These are phyloP conservation scores for Metschnikowia lunata DNA, from an alignment of 805 yeast genomes.

Conservation along the genomic window DNA sequence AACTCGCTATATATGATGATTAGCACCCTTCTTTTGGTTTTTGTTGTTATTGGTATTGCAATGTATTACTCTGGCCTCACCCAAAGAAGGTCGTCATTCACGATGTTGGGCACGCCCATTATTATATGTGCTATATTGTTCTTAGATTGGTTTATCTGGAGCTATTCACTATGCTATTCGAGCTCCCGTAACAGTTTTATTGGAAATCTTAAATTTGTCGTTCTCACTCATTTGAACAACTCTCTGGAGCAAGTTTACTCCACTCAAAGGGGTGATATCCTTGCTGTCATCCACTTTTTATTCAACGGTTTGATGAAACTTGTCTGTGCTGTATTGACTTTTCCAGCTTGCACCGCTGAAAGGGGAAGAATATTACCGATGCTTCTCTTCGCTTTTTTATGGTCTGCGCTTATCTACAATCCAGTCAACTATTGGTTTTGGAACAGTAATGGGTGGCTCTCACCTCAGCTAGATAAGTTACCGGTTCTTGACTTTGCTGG, in stretches of 20 bases:
- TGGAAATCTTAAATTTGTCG: slow-evolving; percentile 30
- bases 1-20: slow-evolving; percentile 34
- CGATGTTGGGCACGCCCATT: slow-evolving; percentile 36
- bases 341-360: slow-evolving; percentile 43
- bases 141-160: slow-evolving; percentile 44
- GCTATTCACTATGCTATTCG: slow-evolving; percentile 40
- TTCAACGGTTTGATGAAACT: slow-evolving; percentile 38
- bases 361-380: slow-evolving; percentile 41
- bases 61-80: slow-evolving; percentile 42
- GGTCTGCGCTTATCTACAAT: slow-evolving; percentile 39
- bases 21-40: slow-evolving; percentile 31
- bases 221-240: slow-evolving; percentile 14
- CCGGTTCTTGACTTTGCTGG: slow-evolving; percentile 46
- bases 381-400: slow-evolving; percentile 34
- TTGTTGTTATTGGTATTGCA: slow-evolving; percentile 33
- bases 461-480: slow-evolving; percentile 25
- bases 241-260: slow-evolving; percentile 16
- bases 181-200: slow-evolving; percentile 32
- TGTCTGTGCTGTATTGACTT: slow-evolving; percentile 37
- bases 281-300: slow-evolving; percentile 33
- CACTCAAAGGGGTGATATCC: slow-evolving; percentile 38
- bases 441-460: slow-evolving; percentile 42
- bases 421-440: slow-evolving; percentile 46
- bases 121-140: slow-evolving; percentile 28
- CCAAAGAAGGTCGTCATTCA: slow-evolving; percentile 38